These are phyloP conservation scores for Fusarium vanettenii DNA, from an alignment of 2,329 filamentous ascomycete species.

Conservation along the genomic window DNA sequence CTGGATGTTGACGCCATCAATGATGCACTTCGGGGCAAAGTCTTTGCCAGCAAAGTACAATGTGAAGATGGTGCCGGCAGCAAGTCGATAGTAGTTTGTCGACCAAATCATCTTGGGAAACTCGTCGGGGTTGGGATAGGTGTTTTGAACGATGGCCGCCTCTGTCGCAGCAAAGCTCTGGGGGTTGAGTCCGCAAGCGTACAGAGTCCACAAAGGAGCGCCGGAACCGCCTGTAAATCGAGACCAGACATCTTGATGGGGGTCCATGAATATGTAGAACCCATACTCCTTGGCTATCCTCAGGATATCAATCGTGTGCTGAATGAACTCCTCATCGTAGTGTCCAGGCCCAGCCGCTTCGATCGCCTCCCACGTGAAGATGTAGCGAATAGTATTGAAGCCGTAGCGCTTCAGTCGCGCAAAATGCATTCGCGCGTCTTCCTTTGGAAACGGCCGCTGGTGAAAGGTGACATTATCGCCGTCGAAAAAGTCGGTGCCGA, in stretches of 20 bases:
- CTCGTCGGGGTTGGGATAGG: slow-evolving; percentile 82
- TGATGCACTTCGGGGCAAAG: slow-evolving; percentile 95
- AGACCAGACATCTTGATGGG: slow-evolving; percentile 99
- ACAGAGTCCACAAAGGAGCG: slow-evolving; percentile 97
- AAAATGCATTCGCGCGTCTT: slow-evolving; percentile 89
- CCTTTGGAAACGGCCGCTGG: slow-evolving; percentile 82
- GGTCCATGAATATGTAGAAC: slow-evolving; percentile 98
- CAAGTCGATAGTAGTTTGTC: slow-evolving; percentile 92
- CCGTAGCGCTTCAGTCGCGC: slow-evolving; percentile 86
- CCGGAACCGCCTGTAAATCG: slow-evolving; percentile 94
- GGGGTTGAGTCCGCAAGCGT: slow-evolving; percentile 92
- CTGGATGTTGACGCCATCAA: slow-evolving; percentile 95
- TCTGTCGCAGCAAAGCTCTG: slow-evolving; percentile 86
- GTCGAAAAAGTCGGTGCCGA: slow-evolving; percentile 85
- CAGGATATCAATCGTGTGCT: slow-evolving; percentile 88
- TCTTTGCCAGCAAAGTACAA: slow-evolving; percentile 91
- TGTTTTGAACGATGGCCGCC: slow-evolving; percentile 95
- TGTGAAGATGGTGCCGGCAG: slow-evolving; percentile 91
- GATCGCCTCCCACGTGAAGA: slow-evolving; percentile 99
- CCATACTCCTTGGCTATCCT: slow-evolving; percentile 88
- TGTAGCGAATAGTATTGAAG: slow-evolving; percentile 95
- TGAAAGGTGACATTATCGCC: slow-evolving; percentile 93
- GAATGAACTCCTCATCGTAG: slow-evolving; percentile 94
- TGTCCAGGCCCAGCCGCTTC: slow-evolving; percentile 89
- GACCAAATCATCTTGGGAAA: slow-evolving; percentile 99